These are phyloP conservation scores for Cryptococcus floricola DNA, from an alignment of 1,284 basidiomycete genomes.

Conservation along the genomic window DNA sequence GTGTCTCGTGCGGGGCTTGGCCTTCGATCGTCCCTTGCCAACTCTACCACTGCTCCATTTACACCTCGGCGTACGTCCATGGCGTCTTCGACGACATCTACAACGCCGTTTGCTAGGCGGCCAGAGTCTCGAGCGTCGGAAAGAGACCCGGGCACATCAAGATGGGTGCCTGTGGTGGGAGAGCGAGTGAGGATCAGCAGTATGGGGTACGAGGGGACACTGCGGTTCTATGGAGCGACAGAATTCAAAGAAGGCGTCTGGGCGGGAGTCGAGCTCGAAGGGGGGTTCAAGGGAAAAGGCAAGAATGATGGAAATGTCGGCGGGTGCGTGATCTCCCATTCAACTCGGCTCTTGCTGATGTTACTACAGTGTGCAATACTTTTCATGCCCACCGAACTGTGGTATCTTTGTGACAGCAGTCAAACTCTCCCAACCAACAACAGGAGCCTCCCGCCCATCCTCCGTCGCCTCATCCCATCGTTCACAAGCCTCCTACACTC, in stretches of 20 bases:
- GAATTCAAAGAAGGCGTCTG: constrained; percentile 79
- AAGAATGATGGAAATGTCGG: constrained; percentile 91
- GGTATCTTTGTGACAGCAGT: constrained; percentile 83
- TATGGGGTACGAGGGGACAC: constrained; percentile 69
- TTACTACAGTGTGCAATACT: constrained; percentile 69
- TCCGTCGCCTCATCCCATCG: constrained; percentile 71
- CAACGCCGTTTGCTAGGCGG: constrained; percentile 32
- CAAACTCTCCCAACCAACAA: constrained; percentile 72
- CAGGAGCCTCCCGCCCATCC: constrained; percentile 61
- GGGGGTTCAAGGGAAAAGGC: constrained; percentile 82
- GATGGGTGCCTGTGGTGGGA: constrained; percentile 54
- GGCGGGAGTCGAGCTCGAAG: constrained; percentile 86
- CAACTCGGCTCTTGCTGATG: not conserved
- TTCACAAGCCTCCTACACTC: constrained; percentile 29
- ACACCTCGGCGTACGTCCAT: constrained; percentile 38
- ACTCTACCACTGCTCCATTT: constrained; percentile 23
- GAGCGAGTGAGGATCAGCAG: constrained; percentile 79
- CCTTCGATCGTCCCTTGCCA: constrained; percentile 27
- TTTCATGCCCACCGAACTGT: constrained; percentile 75
- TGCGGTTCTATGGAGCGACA: constrained; percentile 75
- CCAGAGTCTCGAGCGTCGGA: constrained; percentile 39
- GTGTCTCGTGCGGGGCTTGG: constrained; percentile 27
- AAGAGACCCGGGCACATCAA: constrained; percentile 9
- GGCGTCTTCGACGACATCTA: constrained; percentile 30
- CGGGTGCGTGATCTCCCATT: constrained; percentile 60